Evolutionary conservation across 148 eudicot genomes (phyloP).

Genomic region (Fallopia convolvulus): DNA sequence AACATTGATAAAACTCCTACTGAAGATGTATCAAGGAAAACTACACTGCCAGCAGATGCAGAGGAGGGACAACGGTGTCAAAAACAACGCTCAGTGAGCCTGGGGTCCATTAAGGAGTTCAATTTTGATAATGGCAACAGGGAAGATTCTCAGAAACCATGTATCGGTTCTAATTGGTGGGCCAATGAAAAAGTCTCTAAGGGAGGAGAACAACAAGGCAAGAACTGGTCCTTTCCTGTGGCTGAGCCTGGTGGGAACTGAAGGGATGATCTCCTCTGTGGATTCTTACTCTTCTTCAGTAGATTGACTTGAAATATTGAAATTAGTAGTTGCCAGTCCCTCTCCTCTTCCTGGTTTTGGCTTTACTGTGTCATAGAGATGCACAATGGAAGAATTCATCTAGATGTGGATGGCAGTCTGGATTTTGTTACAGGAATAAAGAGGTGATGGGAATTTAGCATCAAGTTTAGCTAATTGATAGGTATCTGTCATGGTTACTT

Average conservation of each 20-base stretch:
- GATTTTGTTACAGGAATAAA: not conserved
- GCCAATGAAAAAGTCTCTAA: conserved; percentile 56
- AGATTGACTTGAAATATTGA: not conserved
- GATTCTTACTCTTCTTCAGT: not conserved
- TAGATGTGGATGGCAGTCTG: not conserved
- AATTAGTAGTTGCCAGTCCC: not conserved
- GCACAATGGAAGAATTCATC: not conserved
- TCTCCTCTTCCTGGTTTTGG: not conserved
- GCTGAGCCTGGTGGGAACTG: conserved; percentile 67
- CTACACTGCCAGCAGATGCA: conserved; percentile 16
- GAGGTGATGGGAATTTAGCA: not conserved
- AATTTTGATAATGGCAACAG: conserved; percentile 66
- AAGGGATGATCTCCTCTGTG: conserved; percentile 1
- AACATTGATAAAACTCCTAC: conserved; percentile 15
- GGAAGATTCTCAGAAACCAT: conserved; percentile 32
- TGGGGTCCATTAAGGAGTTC: conserved; percentile 81
- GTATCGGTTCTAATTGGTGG: conserved; percentile 73
- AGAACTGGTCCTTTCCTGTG: conserved; percentile 86
- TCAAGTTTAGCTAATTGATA: not conserved
- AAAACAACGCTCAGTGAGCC: conserved; percentile 61
- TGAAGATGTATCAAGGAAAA: conserved; percentile 16
- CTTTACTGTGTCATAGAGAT: not conserved
- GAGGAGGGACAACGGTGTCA: conserved; percentile 47
- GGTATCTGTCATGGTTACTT: not conserved
- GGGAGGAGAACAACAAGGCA: conserved; percentile 29